A percentile compares a stretch with the other conserved stretches of the same genome.
phyloP scores from a whole-genome alignment of 768 basidiomycete genomes.

The Podaxis sp. region DNA sequence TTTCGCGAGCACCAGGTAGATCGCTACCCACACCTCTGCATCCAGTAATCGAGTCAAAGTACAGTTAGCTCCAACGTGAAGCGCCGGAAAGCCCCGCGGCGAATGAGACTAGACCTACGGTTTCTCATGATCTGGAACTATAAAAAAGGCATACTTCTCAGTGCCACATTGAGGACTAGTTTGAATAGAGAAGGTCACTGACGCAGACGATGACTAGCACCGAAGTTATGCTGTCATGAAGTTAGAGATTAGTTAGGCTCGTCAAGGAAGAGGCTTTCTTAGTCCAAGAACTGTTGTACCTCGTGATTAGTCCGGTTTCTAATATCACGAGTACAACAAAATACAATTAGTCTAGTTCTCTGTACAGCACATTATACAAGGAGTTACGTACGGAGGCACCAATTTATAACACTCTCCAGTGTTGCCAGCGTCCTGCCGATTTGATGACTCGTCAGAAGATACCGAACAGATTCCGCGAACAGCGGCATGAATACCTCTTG shows the following conservation, averaged over 20 bases:
- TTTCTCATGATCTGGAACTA: constrained; percentile 26
- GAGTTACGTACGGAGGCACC: constrained; percentile 26
- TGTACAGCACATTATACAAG: neutral
- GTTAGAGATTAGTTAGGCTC: neutral
- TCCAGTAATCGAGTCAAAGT: neutral
- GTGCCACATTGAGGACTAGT: neutral
- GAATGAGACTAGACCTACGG: constrained; percentile 13
- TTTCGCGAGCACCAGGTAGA: constrained; percentile 27
- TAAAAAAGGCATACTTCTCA: neutral
- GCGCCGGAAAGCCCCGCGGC: neutral
- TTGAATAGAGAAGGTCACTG: constrained; percentile 2
- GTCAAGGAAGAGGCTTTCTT: neutral
- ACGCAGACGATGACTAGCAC: constrained; percentile 24
- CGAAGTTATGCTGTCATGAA: constrained; percentile 21
- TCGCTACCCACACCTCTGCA: constrained; percentile 27
- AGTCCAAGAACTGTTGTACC: neutral
- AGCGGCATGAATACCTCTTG: constrained; percentile 5
- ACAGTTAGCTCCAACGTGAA: neutral
- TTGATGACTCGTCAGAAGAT: neutral
- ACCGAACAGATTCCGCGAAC: neutral
- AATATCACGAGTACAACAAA: neutral
- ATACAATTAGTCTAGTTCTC: neutral
- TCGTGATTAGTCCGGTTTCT: constrained; percentile 10
- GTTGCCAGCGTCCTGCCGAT: constrained; percentile 19
- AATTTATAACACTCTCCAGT: constrained; percentile 24